Conservation (phyloP, 148 eudicot species). For the Diospyros lotus region DNA sequence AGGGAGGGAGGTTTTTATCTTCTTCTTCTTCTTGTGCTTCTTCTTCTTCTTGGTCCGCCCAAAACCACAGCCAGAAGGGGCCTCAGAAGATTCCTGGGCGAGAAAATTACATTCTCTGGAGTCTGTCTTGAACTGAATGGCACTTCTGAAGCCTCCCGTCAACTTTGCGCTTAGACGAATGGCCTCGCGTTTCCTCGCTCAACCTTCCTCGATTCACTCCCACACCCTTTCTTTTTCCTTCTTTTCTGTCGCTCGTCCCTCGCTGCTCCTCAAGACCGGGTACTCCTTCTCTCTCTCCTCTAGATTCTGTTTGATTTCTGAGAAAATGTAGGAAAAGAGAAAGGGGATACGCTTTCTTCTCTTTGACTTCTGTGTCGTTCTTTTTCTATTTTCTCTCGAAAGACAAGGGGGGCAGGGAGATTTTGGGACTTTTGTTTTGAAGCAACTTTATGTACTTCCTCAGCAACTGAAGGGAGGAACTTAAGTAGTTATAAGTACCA, state of each 20-base stretch:
- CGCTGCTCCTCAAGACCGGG: conserved; percentile 23
- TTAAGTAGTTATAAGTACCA: neutral
- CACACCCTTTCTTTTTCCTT: conserved; percentile 18
- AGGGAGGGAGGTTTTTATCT: too few species aligned
- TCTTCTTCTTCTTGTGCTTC: too few species aligned
- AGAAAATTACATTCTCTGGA: neutral
- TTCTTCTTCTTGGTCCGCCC: too few species aligned
- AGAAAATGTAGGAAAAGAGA: neutral
- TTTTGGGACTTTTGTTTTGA: neutral
- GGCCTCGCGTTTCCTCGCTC: conserved; percentile 34
- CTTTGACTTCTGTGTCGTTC: neutral
- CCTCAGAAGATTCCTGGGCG: neutral
- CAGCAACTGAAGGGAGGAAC: neutral
- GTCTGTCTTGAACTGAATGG: conserved; percentile 29
- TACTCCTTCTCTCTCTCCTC: conserved; percentile 3
- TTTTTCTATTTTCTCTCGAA: neutral
- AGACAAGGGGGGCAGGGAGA: neutral
- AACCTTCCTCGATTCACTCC: conserved; percentile 18
- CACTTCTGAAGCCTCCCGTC: conserved; percentile 32
- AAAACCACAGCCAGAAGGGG: too few species aligned
- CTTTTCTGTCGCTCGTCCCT: conserved; percentile 14
- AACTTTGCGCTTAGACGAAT: conserved; percentile 32
- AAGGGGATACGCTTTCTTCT: neutral
- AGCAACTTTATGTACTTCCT: neutral
- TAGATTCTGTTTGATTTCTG: neutral